phyloP scores from a whole-genome alignment of 2,329 filamentous ascomycete genomes.

The Alternaria brassicae region DNA sequence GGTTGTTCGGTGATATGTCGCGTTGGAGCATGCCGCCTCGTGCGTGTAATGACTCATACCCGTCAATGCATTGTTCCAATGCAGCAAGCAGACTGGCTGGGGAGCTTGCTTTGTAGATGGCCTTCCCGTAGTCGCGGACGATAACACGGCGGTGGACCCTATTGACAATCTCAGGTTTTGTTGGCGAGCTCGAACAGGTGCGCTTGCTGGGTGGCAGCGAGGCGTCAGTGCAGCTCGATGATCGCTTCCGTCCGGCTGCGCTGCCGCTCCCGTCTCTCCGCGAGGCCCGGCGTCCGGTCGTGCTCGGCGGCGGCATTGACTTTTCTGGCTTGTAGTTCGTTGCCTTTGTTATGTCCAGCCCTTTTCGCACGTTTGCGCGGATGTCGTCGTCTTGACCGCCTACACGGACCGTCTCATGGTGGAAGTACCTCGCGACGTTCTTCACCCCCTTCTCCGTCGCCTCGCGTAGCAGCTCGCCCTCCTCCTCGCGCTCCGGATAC shows the following conservation, averaged over 20 bases:
- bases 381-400: too few species aligned
- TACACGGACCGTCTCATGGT: too few species aligned
- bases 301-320: too few species aligned
- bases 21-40: constrained; percentile 50
- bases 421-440: constrained; percentile 18
- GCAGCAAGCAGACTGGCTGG: too few species aligned
- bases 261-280: not conserved
- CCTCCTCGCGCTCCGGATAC: constrained; percentile 53
- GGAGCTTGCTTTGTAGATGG: constrained; percentile 51
- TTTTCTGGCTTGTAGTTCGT: too few species aligned
- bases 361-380: too few species aligned
- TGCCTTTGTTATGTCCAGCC: too few species aligned
- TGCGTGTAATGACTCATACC: constrained; percentile 40
- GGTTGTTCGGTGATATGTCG: constrained; percentile 57
- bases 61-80: constrained; percentile 48
- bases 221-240: not conserved
- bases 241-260: too few species aligned
- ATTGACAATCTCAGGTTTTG: not conserved
- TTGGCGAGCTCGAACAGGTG: not conserved
- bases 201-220: not conserved
- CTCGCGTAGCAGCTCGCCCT: constrained; percentile 52
- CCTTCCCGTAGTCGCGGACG: constrained; percentile 51
- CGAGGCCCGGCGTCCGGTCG: too few species aligned
- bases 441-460: constrained; percentile 46
- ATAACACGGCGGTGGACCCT: constrained; percentile 46